Evolutionary conservation across 23 red algal species (phyloP), one percentile per base, ranked within the genome.

Genomic region (Gracilariopsis chorda): DNA sequence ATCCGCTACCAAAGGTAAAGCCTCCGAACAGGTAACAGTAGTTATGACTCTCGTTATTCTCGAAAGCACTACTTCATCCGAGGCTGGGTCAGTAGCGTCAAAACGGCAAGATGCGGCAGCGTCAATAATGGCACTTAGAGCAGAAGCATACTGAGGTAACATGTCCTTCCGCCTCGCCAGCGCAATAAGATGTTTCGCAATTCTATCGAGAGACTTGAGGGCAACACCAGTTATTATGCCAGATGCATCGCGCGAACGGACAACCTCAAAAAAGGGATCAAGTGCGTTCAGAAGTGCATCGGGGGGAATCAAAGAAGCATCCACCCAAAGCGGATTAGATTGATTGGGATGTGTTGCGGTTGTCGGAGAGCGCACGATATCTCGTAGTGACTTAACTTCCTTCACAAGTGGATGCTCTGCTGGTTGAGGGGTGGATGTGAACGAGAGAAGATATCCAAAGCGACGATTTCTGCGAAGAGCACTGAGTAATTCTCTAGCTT

Each of bases 41-140:
- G 70, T 59, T 41, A 79, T 19, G 33, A 80, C 79, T 84, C 79
- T 36, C 28, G 72, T 78, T 20, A 93, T 91, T 23, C 95, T 80
- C 27, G 90, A 63, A 6, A 98, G 73, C 7, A 94, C 88, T 20
- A 97, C 88, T 55, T 92, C 95, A 82, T 96, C 94, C 3, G 78
- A 68, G 13, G 86, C 76, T 32, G 93, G 82, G 59, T 96, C 94
- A 40, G 85, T 84, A 0, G 88, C 78, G 33, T 91, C 86, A 37
- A 96, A 92, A 7, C 94, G 55, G 67, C 88, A 96, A 20, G 60
- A 61, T 37, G 94, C 77, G 23, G 80, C 87, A 69, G 94, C 83
- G 61, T 86, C 86, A 29, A 94, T 77, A 48, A 92, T 84, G 17
- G 79, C 34, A 29, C 86, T 62, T 13, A 96, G 52, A n/a, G 67